Base-by-base conservation (phyloP, 352 stramenopile genomes). In the Globisporangium cederbergense region DNA sequence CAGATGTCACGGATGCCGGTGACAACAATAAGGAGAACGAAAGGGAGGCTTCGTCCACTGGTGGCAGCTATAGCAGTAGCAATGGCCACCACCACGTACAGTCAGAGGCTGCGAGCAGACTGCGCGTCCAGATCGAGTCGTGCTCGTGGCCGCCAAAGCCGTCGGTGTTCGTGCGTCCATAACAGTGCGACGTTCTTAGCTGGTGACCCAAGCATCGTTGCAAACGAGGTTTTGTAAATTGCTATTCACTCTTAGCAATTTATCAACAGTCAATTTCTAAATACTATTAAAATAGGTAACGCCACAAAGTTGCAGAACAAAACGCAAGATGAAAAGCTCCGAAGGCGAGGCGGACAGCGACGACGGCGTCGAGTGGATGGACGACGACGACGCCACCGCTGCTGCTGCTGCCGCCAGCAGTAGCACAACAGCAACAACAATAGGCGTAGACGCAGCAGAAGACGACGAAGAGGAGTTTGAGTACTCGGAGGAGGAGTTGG, bases 391-490 rank as follows among this genome's bases (percentile, higher is more conserved):
- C 8, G n/a, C 16, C 20, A 28, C 36, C 25, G n/a, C 16, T 32
- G 42, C 36, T 40, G n/a, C 11, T 56, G 28, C 25, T 20, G 43
- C 25, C 25, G n/a, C 34, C 9, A 18, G 3, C n/a, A 36, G 8
- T 4, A 18, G 3, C n/a, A 36, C 8, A 10, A 49, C 28, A 28
- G 58, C 14, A 42, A 18, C 9, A 45, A 4, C 11, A 28, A 28
- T 28, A 28, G 25, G 1, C 25, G 25, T 28, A 32, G 45, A n/a
- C 16, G 49, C 28, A 6, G 25, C n/a, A 20, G 62, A 72, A 6
- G 77, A 78, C 0, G 77, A 83, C 0, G 76, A 87, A 0, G 77
- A 88, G 0, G 81, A 80, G 53, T 86, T 84, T 43, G 65, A 58
- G 20, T 87, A 86, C 65, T 90, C 81, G 68, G 66, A 71, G 45